Evolutionary conservation across 2,329 filamentous ascomycete species (phyloP), one percentile per base, ranked within the genome.

Genomic region (Fusarium newnesense): DNA sequence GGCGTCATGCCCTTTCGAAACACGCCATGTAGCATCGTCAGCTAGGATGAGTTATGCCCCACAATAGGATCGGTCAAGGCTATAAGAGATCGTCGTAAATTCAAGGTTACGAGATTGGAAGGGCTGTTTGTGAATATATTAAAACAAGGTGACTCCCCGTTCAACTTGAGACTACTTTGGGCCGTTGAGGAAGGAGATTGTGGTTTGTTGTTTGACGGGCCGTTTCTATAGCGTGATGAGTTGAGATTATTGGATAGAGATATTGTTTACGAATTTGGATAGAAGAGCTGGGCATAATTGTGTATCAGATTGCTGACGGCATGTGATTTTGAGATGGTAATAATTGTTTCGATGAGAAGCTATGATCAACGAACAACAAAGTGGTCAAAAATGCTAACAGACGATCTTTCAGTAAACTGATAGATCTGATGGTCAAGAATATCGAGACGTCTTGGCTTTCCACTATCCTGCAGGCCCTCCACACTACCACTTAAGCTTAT

Each of bases 1-100:
- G 59, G 54, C 42, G 46, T 73, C 24, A 71, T 65, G 71, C 67
- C 39, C 42, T 72, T 69, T 74, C 60, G 71, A 74, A 72, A 74
- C 71, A 59, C 50, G 36, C 37, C 16, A 40, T 44, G 71, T 74
- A 74, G 60, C 71, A 74, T 74, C 64, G 71, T 59, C 67, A n/a
- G 56, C 52, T 28, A 24, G 71, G 71, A 73, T 71, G 18, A 21
- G 19, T 1, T 1, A 18, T 0, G 30, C 12, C 30, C 30, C 66
- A 60, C 53, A 40, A 16, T 19, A 28, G 50, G 32, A 42, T 37
- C 36, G 34, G 44, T 44, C 47, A 26, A 9, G 19, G 43, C 26
- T 37, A 67, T 49, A 44, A 42, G 13, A 44, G 43, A 72, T 40
- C 30, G 36, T 46, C 42, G 52, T 61, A 56, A 40, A 28, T 16